Percentiles rank a stretch among this genome's conserved stretches.
phyloP scores from a whole-genome alignment of 768 basidiomycete genomes.

The Steccherinum ochraceum region DNA sequence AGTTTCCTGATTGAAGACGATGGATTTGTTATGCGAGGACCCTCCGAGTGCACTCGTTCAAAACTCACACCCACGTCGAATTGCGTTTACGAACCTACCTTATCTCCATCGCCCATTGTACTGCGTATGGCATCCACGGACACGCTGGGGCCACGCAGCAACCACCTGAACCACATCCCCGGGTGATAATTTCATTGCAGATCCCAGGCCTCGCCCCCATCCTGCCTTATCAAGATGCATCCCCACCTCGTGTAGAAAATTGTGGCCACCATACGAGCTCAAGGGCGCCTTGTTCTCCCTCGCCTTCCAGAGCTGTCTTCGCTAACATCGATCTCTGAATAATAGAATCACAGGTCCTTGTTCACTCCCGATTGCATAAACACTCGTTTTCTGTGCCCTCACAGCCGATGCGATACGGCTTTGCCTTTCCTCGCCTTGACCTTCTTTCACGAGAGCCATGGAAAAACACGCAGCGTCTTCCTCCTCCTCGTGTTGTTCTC shows the following conservation, averaged over 20 bases:
- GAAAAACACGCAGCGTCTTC: slow-evolving; percentile 37
- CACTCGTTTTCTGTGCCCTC: not conserved
- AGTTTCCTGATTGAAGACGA: slow-evolving; percentile 22
- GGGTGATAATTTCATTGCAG: slow-evolving; percentile 37
- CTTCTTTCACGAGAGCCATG: slow-evolving; percentile 26
- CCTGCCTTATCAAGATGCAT: slow-evolving; percentile 46
- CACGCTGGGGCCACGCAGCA: slow-evolving; percentile 62
- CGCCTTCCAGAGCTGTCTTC: not conserved
- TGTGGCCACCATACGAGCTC: not conserved
- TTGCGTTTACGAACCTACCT: slow-evolving; percentile 28
- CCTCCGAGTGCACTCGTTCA: slow-evolving; percentile 16
- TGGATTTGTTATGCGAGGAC: slow-evolving; percentile 20
- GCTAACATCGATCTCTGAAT: not conserved
- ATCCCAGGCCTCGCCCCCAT: slow-evolving; percentile 45
- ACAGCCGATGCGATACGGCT: not conserved
- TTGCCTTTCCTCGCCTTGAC: slow-evolving; percentile 9
- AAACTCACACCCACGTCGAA: not conserved
- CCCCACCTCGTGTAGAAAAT: slow-evolving; percentile 20
- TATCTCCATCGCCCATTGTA: slow-evolving; percentile 47
- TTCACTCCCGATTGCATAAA: not conserved
- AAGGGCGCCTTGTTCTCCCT: not conserved
- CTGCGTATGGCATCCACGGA: slow-evolving; percentile 48
- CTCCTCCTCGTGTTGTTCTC: slow-evolving; percentile 54
- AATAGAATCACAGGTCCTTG: not conserved
- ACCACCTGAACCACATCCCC: slow-evolving; percentile 58